Base-by-base conservation (phyloP, 495 filamentous ascomycete species). In the Chaetomium fimeti region DNA sequence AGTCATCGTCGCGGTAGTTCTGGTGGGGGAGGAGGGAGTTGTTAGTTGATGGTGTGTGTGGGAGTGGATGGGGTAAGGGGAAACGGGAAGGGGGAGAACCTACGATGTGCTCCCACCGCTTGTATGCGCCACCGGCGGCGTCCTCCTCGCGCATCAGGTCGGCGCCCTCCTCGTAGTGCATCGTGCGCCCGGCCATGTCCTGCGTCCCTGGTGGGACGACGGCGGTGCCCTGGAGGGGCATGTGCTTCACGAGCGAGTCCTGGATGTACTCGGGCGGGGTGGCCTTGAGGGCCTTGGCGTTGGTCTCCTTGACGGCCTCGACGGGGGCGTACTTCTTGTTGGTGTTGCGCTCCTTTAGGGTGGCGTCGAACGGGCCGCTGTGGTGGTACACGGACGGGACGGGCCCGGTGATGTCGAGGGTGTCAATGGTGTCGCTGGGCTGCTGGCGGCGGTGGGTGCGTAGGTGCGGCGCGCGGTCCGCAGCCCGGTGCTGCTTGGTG, bases 281-380 rank as follows among this genome's bases (percentile, higher is more conserved):
- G 0, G 94, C 94, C 60, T 82, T 84, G 43, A 98, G 72, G 0
- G 92, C 90, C 71, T 92, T 89, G 18, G 82, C 78, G 75, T 94
- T 97, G 18, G 86, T 87, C 13, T 84, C 79, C 60, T 76, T 78
- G 5, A 97, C 82, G 7, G 94, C 95, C 38, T 89, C 91, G 16
- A 98, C 74, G 0, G 94, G 94, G 78, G 90, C 71, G 68, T 73
- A 80, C 58, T 81, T 77, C 69, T 74, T 80, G 68, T 84, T 74
- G n/a, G 73, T 76, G 74, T 97, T 96, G 24, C 89, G 79, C 28
- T 90, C 83, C 7, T 87, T 76, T 52, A 90, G 81, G 5, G 89
- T 88, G 0, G 94, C 91, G 73, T 98, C 94, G 67, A 90, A 98
- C 0, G 94, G 94, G 0, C 94, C 94, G 61, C 89, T 90, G 68